These are phyloP conservation scores for Passalora sequoiae DNA, from an alignment of 2,329 filamentous ascomycete species.

Conservation along the genomic window DNA sequence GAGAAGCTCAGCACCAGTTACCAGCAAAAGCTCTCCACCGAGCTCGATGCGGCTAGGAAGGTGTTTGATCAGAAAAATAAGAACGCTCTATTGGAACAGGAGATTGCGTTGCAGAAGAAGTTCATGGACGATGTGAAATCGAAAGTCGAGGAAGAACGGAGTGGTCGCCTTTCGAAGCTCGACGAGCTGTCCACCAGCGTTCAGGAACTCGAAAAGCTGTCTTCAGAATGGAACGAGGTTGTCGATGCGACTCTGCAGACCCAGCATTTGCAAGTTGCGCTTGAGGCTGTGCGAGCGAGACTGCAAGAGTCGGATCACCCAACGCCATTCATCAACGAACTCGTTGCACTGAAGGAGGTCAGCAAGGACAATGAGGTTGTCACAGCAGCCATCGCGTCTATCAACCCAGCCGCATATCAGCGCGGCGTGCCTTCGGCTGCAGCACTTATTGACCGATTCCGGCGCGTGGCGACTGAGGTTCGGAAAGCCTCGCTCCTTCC, in stretches of 20 bases:
- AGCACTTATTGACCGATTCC: constrained; percentile 91
- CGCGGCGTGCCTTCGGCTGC: constrained; percentile 76
- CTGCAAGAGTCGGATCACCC: constrained; percentile 70
- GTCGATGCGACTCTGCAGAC: constrained; percentile 87
- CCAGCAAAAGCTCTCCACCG: constrained; percentile 69
- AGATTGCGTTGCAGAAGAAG: constrained; percentile 77
- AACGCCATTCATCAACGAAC: constrained; percentile 78
- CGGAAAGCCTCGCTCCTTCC: constrained; percentile 90
- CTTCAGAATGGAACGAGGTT: constrained; percentile 82
- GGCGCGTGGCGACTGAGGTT: constrained; percentile 84
- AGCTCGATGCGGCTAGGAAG: constrained; percentile 73
- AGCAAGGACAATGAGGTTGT: constrained; percentile 72
- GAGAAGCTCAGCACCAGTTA: constrained; percentile 72
- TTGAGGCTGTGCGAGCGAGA: constrained; percentile 83
- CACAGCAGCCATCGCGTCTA: constrained; percentile 89
- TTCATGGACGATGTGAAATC: constrained; percentile 73
- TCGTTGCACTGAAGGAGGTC: constrained; percentile 91
- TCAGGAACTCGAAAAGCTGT: constrained; percentile 78
- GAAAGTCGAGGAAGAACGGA: constrained; percentile 82
- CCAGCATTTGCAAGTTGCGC: constrained; percentile 91
- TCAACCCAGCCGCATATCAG: constrained; percentile 91
- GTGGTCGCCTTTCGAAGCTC: constrained; percentile 80
- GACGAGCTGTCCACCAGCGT: constrained; percentile 73
- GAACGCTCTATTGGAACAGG: constrained; percentile 86
- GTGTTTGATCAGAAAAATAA: constrained; percentile 76